Conservation (phyloP, 805 yeast genomes). For the Teunomyces kruisii region DNA sequence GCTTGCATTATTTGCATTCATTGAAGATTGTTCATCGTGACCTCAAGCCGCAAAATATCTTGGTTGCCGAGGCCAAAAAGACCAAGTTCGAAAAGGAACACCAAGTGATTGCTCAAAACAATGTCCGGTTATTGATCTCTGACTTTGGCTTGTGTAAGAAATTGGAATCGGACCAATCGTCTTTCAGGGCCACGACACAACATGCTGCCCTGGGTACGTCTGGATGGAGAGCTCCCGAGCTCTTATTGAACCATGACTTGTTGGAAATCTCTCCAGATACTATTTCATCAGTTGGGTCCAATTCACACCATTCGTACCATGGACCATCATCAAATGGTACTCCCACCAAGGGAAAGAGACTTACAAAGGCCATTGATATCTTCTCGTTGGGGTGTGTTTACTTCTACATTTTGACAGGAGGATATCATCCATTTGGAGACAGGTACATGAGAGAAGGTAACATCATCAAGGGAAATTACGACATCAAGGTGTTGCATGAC, state of each 20-base stretch:
- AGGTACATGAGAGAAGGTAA: constrained; percentile 85
- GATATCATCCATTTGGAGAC: constrained; percentile 95
- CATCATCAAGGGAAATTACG: constrained; percentile 66
- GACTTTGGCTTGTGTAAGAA: constrained; percentile 96
- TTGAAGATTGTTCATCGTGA: constrained; percentile 93
- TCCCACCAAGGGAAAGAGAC: constrained; percentile 43
- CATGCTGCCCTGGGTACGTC: constrained; percentile 91
- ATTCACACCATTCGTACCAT: constrained; percentile 14
- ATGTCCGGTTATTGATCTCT: constrained; percentile 73
- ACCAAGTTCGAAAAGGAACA: constrained; percentile 13
- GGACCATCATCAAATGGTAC: background rate
- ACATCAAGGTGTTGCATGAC: constrained; percentile 46
- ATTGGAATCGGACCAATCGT: constrained; percentile 87
- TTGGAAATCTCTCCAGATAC: constrained; percentile 41
- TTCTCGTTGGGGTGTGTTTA: constrained; percentile 95
- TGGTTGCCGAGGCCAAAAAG: constrained; percentile 71
- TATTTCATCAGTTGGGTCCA: constrained; percentile 25
- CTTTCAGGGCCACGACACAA: constrained; percentile 88
- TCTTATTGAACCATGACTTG: constrained; percentile 46
- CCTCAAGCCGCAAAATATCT: constrained; percentile 89
- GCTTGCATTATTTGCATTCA: constrained; percentile 83
- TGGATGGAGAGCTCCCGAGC: constrained; percentile 98
- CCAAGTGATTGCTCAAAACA: constrained; percentile 7
- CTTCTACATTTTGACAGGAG: constrained; percentile 78
- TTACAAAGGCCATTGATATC: constrained; percentile 88